Base-by-base conservation (phyloP, 2,329 filamentous ascomycete species). In the Diplodia seriata region DNA sequence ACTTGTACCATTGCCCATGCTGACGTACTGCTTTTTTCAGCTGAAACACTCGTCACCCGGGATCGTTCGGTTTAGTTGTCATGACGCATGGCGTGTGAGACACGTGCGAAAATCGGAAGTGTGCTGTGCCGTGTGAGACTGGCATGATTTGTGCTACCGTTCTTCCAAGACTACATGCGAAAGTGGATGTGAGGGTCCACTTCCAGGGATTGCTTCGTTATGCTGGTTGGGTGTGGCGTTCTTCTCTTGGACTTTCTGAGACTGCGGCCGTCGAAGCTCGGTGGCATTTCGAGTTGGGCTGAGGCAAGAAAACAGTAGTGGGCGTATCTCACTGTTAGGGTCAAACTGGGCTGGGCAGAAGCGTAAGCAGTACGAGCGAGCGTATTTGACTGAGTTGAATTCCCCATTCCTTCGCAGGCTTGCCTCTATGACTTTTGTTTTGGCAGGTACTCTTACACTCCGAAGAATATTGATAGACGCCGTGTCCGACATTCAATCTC, bases 341-440 rank as follows among this genome's bases (percentile, higher is more conserved):
- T 29, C 29, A 5, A 11, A 55, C 2, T 29, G 4, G 11, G 51
- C 7, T n/a, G 8, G 15, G 18, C 23, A 4, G 11, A 33, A 29
- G 14, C 15, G 26, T 43, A 43, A 20, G 15, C 31, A 56, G 12
- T 43, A 43, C 40, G 40, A 43, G 38, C 3, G 9, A 6, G 53
- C 54, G 18, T 12, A n/a, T 23, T 43, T 57, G 40, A 43, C 4
- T 23, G 40, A 62, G 29, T 50, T 62, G 57, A 49, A 62, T 62
- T 62, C 23, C 56, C 31, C 18, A 23, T 23, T 38, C 29, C 57
- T 62, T 62, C 40, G 57, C 57, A 49, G 40, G 57, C 20, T 50
- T 26, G 11, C 14, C 14, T 62, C 40, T 62, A 62, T 47, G 18
- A 26, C 18, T 47, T 23, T 33, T 29, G 18, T 56, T 53, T 53